phyloP scores from a whole-genome alignment of 2,329 filamentous ascomycete species.

The Calonectria multiphialidica region DNA sequence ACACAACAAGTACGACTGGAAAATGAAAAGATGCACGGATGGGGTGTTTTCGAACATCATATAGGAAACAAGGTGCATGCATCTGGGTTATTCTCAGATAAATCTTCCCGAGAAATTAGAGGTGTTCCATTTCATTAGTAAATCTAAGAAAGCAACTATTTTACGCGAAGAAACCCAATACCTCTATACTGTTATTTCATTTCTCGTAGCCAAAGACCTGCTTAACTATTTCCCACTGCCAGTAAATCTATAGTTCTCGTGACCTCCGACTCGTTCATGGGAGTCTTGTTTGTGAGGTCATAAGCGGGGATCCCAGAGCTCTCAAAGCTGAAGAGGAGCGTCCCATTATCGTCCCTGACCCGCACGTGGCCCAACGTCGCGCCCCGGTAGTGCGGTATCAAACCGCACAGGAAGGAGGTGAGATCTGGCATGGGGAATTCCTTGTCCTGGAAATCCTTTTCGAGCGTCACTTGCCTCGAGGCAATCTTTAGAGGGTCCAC shows the following conservation, averaged over 20 bases:
- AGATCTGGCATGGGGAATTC: slow-evolving; percentile 37
- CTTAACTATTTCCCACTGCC: background rate
- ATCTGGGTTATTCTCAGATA: too few species aligned
- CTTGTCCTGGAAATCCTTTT: slow-evolving; percentile 30
- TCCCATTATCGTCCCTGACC: slow-evolving; percentile 23
- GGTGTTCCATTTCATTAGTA: background rate
- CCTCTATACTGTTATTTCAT: background rate
- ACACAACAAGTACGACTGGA: too few species aligned
- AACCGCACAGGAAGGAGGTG: slow-evolving; percentile 30
- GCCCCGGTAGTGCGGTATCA: slow-evolving; percentile 23
- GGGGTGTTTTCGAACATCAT: background rate
- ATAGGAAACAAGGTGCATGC: too few species aligned
- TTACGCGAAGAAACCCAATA: background rate
- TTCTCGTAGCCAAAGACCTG: background rate
- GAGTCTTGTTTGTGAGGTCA: slow-evolving; percentile 19
- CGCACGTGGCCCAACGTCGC: slow-evolving; percentile 18
- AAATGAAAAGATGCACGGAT: too few species aligned
- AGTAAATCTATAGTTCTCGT: background rate
- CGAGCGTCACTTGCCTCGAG: slow-evolving; percentile 28
- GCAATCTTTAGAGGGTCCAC: slow-evolving; percentile 36
- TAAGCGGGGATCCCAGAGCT: slow-evolving; percentile 34
- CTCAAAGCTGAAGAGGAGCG: slow-evolving; percentile 31
- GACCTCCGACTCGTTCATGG: background rate
- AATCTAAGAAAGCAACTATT: background rate
- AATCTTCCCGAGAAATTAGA: background rate